Percentiles rank a stretch among this genome's conserved stretches.
phyloP scores from a whole-genome alignment of 208 protist genomes.

The Wallacemonas sp. region DNA sequence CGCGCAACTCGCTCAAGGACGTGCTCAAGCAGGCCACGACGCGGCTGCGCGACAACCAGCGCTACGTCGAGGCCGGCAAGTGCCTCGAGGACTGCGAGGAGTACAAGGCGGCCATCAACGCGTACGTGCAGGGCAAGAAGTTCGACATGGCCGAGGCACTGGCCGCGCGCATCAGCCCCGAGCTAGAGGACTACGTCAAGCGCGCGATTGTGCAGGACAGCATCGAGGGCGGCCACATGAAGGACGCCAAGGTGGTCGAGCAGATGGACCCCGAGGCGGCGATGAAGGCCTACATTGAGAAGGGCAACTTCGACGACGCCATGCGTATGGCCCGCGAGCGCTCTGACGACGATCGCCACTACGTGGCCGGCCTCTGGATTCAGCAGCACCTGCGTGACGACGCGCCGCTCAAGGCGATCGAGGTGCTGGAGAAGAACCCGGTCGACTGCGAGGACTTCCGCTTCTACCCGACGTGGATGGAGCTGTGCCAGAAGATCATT shows the following conservation, averaged over 20 bases:
- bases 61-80: slow-evolving; percentile 88
- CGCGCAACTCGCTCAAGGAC: slow-evolving; percentile 79
- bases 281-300: slow-evolving; percentile 87
- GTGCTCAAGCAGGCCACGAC: slow-evolving; percentile 67
- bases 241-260: slow-evolving; percentile 83
- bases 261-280: slow-evolving; percentile 89
- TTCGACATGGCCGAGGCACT: slow-evolving; percentile 92
- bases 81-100: slow-evolving; percentile 92
- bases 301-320: slow-evolving; percentile 83
- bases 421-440: slow-evolving; percentile 57
- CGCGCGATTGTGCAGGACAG: slow-evolving; percentile 88
- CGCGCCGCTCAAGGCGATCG: slow-evolving; percentile 55
- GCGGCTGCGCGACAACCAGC: slow-evolving; percentile 82
- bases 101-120: slow-evolving; percentile 93
- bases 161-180: slow-evolving; percentile 82
- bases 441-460: slow-evolving; percentile 88
- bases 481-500: slow-evolving; percentile 60
- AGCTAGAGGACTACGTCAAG: slow-evolving; percentile 91
- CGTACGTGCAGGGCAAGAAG: slow-evolving; percentile 93
- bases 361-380: slow-evolving; percentile 76
- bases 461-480: slow-evolving; percentile 86
- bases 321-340: slow-evolving; percentile 74
- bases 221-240: slow-evolving; percentile 78
- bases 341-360: slow-evolving; percentile 66
- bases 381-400: slow-evolving; percentile 71